These are phyloP conservation scores for Monosporascus ibericus DNA, from an alignment of 2,329 filamentous ascomycete genomes.

Conservation along the genomic window DNA sequence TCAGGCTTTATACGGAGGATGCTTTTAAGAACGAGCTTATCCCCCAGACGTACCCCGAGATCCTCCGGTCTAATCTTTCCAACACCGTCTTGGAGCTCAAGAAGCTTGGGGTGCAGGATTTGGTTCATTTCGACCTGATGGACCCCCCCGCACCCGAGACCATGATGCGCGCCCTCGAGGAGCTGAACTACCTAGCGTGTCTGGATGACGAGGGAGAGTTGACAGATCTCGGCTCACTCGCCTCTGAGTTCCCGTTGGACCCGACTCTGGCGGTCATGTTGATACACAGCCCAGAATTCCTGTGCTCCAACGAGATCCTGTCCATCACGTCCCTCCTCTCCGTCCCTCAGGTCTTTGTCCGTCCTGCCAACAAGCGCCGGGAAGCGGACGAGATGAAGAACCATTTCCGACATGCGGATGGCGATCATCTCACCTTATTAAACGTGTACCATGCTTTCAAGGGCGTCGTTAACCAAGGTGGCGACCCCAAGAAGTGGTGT, in stretches of 20 bases:
- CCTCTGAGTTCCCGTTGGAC: constrained; percentile 93
- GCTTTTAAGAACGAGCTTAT: constrained; percentile 98
- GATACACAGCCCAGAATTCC: constrained; percentile 94
- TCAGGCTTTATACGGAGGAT: constrained; percentile 88
- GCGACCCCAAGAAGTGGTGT: constrained; percentile 84
- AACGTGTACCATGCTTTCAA: constrained; percentile 99
- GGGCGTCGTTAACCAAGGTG: constrained; percentile 55
- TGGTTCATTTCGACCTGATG: constrained; percentile 98
- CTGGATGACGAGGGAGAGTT: constrained; percentile 94
- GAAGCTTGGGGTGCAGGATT: constrained; percentile 90
- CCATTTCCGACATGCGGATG: constrained; percentile 85
- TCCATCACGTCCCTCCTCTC: constrained; percentile 92
- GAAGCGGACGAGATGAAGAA: constrained; percentile 97
- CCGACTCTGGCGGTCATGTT: constrained; percentile 95
- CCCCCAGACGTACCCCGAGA: constrained; percentile 93
- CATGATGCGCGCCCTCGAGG: constrained; percentile 94
- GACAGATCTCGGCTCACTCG: constrained; percentile 76
- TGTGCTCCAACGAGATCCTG: constrained; percentile 96
- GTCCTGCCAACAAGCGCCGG: constrained; percentile 78
- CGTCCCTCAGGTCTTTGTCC: constrained; percentile 88
- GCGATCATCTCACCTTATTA: constrained; percentile 91
- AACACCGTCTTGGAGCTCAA: constrained; percentile 95
- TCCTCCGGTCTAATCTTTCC: constrained; percentile 87
- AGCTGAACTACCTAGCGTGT: constrained; percentile 95
- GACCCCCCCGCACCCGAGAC: constrained; percentile 97